These are phyloP conservation scores for Aspergillus sp. DNA, from an alignment of 2,329 filamentous ascomycete species.

Conservation along the genomic window DNA sequence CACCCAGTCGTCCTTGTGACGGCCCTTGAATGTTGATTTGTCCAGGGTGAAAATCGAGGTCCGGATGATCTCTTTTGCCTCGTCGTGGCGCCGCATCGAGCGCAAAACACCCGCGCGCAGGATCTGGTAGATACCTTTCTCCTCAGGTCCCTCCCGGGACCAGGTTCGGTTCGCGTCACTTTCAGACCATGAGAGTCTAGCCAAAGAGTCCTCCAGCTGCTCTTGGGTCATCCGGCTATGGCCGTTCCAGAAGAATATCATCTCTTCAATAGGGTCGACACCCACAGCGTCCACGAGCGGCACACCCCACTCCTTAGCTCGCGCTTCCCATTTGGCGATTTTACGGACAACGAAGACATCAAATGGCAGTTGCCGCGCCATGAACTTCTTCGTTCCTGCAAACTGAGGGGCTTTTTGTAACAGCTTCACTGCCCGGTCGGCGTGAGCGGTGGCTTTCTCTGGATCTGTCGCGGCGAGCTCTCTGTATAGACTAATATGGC, in stretches of 20 bases:
- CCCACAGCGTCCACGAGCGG: conserved; percentile 80
- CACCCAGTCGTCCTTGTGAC: conserved; percentile 60
- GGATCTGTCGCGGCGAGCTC: conserved; percentile 35
- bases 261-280: conserved; percentile 80
- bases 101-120: conserved; percentile 69
- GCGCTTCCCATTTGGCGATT: conserved; percentile 82
- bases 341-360: conserved; percentile 85
- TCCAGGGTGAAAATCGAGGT: conserved; percentile 66
- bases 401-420: conserved; percentile 73
- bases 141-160: conserved; percentile 60
- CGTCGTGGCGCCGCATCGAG: conserved; percentile 63
- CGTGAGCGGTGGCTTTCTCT: conserved; percentile 59
- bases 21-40: conserved; percentile 56
- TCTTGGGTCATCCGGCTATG: conserved; percentile 74
- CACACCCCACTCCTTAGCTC: conserved; percentile 68
- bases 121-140: conserved; percentile 68
- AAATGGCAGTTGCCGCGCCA: conserved; percentile 87
- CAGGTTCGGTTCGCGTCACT: conserved; percentile 62
- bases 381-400: conserved; percentile 84
- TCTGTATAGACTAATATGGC: conserved; percentile 82
- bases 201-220: conserved; percentile 68
- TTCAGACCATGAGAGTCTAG: conserved; percentile 68
- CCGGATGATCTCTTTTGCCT: conserved; percentile 69
- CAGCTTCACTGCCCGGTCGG: conserved; percentile 68
- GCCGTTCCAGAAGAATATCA: conserved; percentile 94